phyloP scores from a whole-genome alignment of 1,139 yeast genomes.

The Zygosaccharomyces pseudobailii region DNA sequence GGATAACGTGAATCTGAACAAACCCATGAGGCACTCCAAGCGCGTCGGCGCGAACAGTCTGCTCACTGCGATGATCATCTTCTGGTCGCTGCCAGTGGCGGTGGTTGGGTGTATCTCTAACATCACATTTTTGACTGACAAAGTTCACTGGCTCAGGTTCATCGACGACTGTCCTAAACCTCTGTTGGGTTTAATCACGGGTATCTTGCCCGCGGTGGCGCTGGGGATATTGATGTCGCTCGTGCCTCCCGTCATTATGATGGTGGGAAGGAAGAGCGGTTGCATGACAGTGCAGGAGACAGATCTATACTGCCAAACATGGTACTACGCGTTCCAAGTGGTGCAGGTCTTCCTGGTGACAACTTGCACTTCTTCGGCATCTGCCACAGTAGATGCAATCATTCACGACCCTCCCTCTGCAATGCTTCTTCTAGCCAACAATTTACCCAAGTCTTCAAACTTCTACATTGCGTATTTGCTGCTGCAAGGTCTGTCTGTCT shows the following conservation, averaged over 20 bases:
- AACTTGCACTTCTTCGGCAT: slow-evolving; percentile 76
- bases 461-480: slow-evolving; percentile 63
- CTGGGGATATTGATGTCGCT: slow-evolving; percentile 66
- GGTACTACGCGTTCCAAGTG: slow-evolving; percentile 86
- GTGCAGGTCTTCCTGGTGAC: slow-evolving; percentile 79
- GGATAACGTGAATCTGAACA: slow-evolving; percentile 57
- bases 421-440: slow-evolving; percentile 51
- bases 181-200: slow-evolving; percentile 66
- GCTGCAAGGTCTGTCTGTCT: slow-evolving; percentile 62
- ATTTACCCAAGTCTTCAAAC: slow-evolving; percentile 69
- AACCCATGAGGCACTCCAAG: slow-evolving; percentile 53
- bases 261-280: slow-evolving; percentile 69
- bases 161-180: slow-evolving; percentile 56
- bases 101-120: slow-evolving; percentile 78
- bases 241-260: slow-evolving; percentile 73
- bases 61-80: slow-evolving; percentile 52
- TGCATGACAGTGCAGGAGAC: slow-evolving; percentile 63
- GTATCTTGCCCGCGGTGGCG: slow-evolving; percentile 65
- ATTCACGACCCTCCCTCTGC: slow-evolving; percentile 49
- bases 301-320: slow-evolving; percentile 76
- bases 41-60: slow-evolving; percentile 49
- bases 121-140: slow-evolving; percentile 55
- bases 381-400: slow-evolving; percentile 59
- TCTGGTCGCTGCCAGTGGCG: slow-evolving; percentile 87
- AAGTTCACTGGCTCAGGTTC: slow-evolving; percentile 59